phyloP scores from a whole-genome alignment of 225 moss, liverwort and hornwort genomes.

The Ulota crispa region DNA sequence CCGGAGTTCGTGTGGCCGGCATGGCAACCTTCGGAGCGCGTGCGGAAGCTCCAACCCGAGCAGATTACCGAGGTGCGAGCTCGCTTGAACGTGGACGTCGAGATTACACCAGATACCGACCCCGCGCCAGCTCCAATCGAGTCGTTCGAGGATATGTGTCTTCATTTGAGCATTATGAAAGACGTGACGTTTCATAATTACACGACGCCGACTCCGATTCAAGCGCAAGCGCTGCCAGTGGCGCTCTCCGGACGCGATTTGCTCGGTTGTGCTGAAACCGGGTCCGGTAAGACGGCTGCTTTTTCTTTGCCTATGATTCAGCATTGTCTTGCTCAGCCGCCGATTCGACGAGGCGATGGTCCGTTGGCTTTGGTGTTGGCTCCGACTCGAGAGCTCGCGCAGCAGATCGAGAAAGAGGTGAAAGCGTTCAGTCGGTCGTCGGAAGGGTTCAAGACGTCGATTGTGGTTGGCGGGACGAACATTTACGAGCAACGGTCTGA shows the following conservation, averaged over 20 bases:
- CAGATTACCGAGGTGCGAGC: conserved; percentile 93
- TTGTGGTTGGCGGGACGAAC: conserved; percentile 95
- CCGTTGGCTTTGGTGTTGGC: conserved; percentile 90
- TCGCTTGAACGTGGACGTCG: conserved; percentile 91
- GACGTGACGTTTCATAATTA: conserved; percentile 95
- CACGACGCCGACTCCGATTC: conserved; percentile 92
- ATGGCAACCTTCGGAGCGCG: conserved; percentile 97
- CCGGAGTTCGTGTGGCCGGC: conserved; percentile 94
- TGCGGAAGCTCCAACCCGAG: conserved; percentile 79
- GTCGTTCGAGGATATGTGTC: conserved; percentile 97
- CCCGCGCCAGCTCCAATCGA: conserved; percentile 89
- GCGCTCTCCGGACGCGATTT: conserved; percentile 80
- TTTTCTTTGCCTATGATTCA: conserved; percentile 97
- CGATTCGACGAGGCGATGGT: conserved; percentile 87
- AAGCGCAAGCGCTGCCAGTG: conserved; percentile 94
- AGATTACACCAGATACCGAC: conserved; percentile 71
- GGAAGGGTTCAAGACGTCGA: conserved; percentile 90
- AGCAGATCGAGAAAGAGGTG: conserved; percentile 99
- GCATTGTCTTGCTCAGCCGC: conserved; percentile 87
- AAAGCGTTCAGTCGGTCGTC: conserved; percentile 95
- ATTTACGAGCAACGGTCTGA: conserved; percentile 97
- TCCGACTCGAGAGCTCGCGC: conserved; percentile 96
- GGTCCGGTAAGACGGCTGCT: conserved; percentile 96
- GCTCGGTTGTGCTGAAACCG: conserved; percentile 96
- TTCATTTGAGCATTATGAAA: conserved; percentile 94